Base-by-base conservation (phyloP, 1,284 basidiomycete genomes). In the Anthracocystis setariae region DNA sequence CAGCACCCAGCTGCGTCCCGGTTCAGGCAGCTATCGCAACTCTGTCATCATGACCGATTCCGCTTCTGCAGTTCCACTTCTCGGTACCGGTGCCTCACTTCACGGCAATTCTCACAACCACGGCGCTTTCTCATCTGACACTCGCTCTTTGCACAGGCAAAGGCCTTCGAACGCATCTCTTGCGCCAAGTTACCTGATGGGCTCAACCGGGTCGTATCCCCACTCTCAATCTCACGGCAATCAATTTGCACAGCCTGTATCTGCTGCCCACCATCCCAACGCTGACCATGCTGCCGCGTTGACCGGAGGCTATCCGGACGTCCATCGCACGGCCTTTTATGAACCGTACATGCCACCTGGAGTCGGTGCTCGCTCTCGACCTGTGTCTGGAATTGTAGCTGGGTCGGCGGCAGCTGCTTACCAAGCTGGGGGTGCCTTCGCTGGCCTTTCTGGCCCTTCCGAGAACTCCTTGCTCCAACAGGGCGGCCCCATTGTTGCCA, bases 171-270 rank as follows among this genome's bases (percentile, higher is more conserved):
- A 48, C 3, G 53, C 57, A 2, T 66, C 63, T 27, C 57, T 66
- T 3, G 57, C 56, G 8, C 62, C 62, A 2, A 65, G 62, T 42
- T 65, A 58, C 40, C 17, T 65, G 13, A 60, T 66, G 63, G 52
- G 52, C 17, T 66, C 63, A 4, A 46, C 57, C 3, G 48, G 51
- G 4, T 66, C 57, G 3, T 66, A 47, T 17, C 46, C 63, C 15
- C 57, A 66, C 4, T 66, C 63, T 24, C 57, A 66, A 3, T 66
- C 57, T 7, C 63, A 66, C 23, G 35, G 47, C 18, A 66, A 56
- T 27, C 57, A 55, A 4, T 51, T 27, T 25, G 44, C 29, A 10
- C 57, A 50, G 40, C 48, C 51, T n/a, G 12, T 8, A n/a, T 37
- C 40, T 52, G 10, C 54, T 44, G 20, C 39, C 32, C n/a, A 39